phyloP scores from a whole-genome alignment of 805 yeast species.

The Wickerhamomyces bovis region DNA sequence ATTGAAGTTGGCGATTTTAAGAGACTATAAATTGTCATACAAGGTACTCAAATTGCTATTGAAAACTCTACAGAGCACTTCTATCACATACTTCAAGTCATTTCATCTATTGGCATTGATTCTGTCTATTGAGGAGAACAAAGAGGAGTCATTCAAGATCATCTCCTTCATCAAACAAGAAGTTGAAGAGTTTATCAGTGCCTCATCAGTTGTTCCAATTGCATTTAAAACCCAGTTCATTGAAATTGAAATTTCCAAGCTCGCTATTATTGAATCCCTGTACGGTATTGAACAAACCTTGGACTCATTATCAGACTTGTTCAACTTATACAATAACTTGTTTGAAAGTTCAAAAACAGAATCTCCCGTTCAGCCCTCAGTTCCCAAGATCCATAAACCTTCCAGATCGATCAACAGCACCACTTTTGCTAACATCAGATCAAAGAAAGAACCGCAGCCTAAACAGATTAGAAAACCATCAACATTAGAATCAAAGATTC shows the following conservation, averaged over 20 bases:
- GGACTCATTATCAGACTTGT: slow-evolving; percentile 61
- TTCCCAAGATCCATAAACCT: slow-evolving; percentile 6
- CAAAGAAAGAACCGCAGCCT: slow-evolving; percentile 4
- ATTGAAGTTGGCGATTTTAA: slow-evolving; percentile 37
- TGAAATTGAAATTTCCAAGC: slow-evolving; percentile 69
- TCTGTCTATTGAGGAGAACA: slow-evolving; percentile 56
- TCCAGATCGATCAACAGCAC: slow-evolving; percentile 14
- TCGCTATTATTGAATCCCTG: slow-evolving; percentile 59
- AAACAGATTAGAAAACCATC: background rate
- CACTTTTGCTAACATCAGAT: slow-evolving; percentile 13
- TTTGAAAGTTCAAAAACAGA: slow-evolving; percentile 24
- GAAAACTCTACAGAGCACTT: slow-evolving; percentile 26
- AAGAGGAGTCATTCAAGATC: slow-evolving; percentile 49
- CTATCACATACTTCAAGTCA: slow-evolving; percentile 47
- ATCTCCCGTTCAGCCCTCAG: background rate
- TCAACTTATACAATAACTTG: slow-evolving; percentile 48
- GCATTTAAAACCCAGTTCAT: slow-evolving; percentile 31
- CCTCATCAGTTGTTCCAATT: slow-evolving; percentile 2
- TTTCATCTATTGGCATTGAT: slow-evolving; percentile 65
- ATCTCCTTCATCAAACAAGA: slow-evolving; percentile 46
- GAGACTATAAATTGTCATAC: slow-evolving; percentile 37
- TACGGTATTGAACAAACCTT: slow-evolving; percentile 55
- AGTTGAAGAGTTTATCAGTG: slow-evolving; percentile 27
- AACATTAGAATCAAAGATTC: slow-evolving; percentile 29
- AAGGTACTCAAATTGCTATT: slow-evolving; percentile 13